phyloP scores from a whole-genome alignment of 768 basidiomycete species.

The Mycena galericulata region DNA sequence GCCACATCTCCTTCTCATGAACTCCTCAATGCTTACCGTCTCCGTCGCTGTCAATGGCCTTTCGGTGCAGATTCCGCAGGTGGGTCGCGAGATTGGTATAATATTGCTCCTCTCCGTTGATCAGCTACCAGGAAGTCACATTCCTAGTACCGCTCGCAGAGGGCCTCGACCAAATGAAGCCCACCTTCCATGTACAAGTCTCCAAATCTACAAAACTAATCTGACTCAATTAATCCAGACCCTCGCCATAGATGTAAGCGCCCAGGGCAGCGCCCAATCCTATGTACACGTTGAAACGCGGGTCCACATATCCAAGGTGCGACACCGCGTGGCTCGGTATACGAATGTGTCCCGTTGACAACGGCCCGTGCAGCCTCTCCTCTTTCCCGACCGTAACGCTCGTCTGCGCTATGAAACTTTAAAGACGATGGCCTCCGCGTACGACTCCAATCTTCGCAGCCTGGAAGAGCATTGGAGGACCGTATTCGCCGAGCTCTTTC shows the following conservation, averaged over 20 bases:
- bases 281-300: not conserved
- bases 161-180: not conserved
- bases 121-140: not conserved
- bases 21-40: not conserved
- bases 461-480: conserved; percentile 12
- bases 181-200: not conserved
- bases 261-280: not conserved
- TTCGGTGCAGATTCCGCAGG: not conserved
- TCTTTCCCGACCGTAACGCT: not conserved
- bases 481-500: not conserved
- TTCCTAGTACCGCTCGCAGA: not conserved
- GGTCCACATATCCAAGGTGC: not conserved
- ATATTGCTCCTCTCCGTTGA: not conserved
- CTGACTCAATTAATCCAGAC: not conserved
- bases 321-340: not conserved
- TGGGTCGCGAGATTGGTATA: not conserved
- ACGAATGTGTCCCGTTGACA: not conserved
- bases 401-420: not conserved
- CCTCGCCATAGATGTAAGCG: not conserved
- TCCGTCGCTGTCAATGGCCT: not conserved
- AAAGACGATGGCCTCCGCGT: not conserved
- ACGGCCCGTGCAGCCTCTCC: not conserved
- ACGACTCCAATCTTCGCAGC: not conserved
- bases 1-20: not conserved
- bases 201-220: conserved; percentile 1